phyloP scores from a whole-genome alignment of 73 alveolate species.

The Paramecium pentaurelia region DNA sequence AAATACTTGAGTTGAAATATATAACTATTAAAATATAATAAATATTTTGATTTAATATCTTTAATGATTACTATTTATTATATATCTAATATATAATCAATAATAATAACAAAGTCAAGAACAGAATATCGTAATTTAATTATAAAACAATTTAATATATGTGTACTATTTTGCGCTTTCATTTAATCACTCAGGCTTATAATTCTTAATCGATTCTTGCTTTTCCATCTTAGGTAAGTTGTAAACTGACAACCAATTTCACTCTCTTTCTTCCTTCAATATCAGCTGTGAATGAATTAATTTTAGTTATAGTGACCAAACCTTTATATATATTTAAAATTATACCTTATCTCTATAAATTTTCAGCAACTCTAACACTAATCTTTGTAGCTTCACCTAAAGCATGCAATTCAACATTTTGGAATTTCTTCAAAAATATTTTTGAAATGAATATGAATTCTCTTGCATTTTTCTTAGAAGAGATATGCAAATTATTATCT shows the following conservation, averaged over 20 bases:
- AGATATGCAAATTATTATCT: slow-evolving; percentile 13
- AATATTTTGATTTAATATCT: neutral
- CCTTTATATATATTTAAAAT: neutral
- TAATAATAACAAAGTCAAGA: neutral
- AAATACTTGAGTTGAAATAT: too few species aligned
- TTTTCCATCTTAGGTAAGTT: slow-evolving; percentile 18
- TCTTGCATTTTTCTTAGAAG: slow-evolving; percentile 22
- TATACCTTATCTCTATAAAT: slow-evolving; percentile 40
- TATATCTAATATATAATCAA: neutral
- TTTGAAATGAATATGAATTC: slow-evolving; percentile 41
- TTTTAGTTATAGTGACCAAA: slow-evolving; percentile 20
- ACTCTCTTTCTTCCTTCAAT: slow-evolving; percentile 52
- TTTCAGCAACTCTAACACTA: slow-evolving; percentile 49
- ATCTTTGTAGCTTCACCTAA: slow-evolving; percentile 39
- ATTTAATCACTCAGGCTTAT: neutral
- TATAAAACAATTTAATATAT: neutral
- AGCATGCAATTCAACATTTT: slow-evolving; percentile 38
- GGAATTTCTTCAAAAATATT: slow-evolving; percentile 40
- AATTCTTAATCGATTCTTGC: slow-evolving; percentile 43
- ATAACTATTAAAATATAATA: too few species aligned
- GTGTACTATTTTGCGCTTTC: slow-evolving; percentile 16
- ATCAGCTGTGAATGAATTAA: slow-evolving; percentile 40
- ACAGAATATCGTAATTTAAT: neutral
- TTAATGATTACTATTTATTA: neutral
- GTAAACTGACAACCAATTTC: slow-evolving; percentile 19